Conservation (phyloP, 2,329 filamentous ascomycete genomes). For the Trichoderma sp. region DNA sequence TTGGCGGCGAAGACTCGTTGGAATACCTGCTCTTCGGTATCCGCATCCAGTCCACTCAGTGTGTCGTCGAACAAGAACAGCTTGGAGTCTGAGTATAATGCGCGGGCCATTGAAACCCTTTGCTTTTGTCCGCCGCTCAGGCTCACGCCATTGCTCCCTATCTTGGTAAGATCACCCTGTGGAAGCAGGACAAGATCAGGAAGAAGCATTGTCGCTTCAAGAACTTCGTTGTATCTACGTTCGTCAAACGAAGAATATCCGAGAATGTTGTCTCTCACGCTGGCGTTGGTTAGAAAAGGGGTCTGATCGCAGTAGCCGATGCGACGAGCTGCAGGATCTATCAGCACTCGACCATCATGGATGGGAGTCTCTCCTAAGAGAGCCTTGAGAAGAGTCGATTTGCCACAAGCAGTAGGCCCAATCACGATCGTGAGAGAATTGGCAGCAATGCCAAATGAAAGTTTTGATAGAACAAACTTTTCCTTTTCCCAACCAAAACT, state of each 20-base stretch:
- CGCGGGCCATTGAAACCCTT: slow-evolving; percentile 90
- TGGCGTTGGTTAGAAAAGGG: slow-evolving; percentile 42
- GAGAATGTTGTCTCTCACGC: slow-evolving; percentile 46
- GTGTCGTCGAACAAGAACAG: slow-evolving; percentile 65
- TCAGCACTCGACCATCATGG: slow-evolving; percentile 30
- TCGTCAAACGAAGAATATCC: slow-evolving; percentile 40
- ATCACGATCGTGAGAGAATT: slow-evolving; percentile 40
- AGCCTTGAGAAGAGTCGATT: slow-evolving; percentile 45
- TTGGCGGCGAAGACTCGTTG: slow-evolving; percentile 45
- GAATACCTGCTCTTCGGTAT: slow-evolving; percentile 52
- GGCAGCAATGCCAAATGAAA: slow-evolving; percentile 30
- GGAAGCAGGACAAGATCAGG: slow-evolving; percentile 41
- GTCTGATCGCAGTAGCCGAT: slow-evolving; percentile 42
- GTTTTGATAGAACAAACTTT: slow-evolving; percentile 32
- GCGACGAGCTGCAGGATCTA: slow-evolving; percentile 16
- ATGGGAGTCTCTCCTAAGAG: slow-evolving; percentile 40
- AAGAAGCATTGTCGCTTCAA: slow-evolving; percentile 42
- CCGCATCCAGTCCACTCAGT: slow-evolving; percentile 49
- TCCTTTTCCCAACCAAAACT: slow-evolving; percentile 37
- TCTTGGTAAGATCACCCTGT: slow-evolving; percentile 43
- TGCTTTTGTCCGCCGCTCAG: slow-evolving; percentile 55
- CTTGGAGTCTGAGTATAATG: slow-evolving; percentile 89
- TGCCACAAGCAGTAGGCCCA: slow-evolving; percentile 44
- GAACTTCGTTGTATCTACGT: slow-evolving; percentile 41
- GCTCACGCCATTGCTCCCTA: slow-evolving; percentile 49